phyloP scores from a whole-genome alignment of 1,284 basidiomycete genomes.

The Cutaneotrichosporon daszewskae region DNA sequence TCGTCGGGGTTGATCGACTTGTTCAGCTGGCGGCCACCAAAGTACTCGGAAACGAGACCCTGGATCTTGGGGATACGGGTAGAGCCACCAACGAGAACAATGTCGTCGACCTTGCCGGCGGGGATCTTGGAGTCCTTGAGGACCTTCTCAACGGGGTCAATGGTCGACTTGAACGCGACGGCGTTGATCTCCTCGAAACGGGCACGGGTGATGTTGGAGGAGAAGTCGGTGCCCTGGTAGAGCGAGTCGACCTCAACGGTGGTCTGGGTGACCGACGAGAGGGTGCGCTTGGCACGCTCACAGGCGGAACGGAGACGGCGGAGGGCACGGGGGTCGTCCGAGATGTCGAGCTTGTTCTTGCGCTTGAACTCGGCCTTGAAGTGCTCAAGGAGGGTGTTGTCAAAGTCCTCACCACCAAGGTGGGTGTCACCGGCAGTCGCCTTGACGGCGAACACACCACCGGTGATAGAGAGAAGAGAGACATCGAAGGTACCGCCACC shows the following conservation, averaged over 20 bases:
- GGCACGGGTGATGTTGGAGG: constrained; percentile 93
- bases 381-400: constrained; percentile 92
- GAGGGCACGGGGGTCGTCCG: constrained; percentile 89
- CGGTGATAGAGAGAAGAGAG: constrained; percentile 59
- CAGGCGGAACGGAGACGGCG: constrained; percentile 92
- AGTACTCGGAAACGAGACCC: constrained; percentile 95
- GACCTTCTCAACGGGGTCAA: constrained; percentile 98
- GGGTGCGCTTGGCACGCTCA: constrained; percentile 98
- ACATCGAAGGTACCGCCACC: constrained; percentile 81
- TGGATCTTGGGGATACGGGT: constrained; percentile 99
- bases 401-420: constrained; percentile 98
- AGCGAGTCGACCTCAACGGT: constrained; percentile 99
- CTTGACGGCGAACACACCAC: constrained; percentile 62
- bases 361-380: constrained; percentile 66
- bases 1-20: constrained; percentile 98
- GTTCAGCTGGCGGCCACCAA: constrained; percentile 94
- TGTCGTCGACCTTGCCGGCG: constrained; percentile 96
- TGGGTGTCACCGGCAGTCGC: constrained; percentile 94
- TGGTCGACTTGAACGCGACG: constrained; percentile 85
- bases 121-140: constrained; percentile 98
- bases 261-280: constrained; percentile 96
- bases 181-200: constrained; percentile 99
- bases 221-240: constrained; percentile 85
- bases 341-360: constrained; percentile 78
- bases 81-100: constrained; percentile 98